These are phyloP conservation scores for Aspergillus asperescens DNA, from an alignment of 495 filamentous ascomycete species.

Conservation along the genomic window DNA sequence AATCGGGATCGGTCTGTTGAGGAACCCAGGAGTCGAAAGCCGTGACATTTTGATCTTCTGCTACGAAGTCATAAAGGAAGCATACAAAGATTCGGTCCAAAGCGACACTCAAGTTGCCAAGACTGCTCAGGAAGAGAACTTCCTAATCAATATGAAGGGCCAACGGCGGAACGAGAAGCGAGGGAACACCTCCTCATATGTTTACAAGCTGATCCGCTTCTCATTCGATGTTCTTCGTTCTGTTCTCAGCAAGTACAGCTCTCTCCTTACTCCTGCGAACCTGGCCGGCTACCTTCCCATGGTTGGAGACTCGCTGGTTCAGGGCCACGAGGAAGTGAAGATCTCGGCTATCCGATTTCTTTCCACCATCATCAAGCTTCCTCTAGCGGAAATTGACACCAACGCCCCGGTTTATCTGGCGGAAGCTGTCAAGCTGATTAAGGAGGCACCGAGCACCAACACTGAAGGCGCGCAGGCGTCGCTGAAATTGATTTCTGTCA, in stretches of 20 bases:
- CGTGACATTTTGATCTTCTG: conserved; percentile 84
- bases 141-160: conserved; percentile 68
- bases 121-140: conserved; percentile 60
- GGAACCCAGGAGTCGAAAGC: conserved; percentile 68
- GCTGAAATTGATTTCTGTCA: conserved; percentile 77
- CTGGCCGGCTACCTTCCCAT: conserved; percentile 80
- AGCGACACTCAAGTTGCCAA: conserved; percentile 37
- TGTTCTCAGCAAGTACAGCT: conserved; percentile 72
- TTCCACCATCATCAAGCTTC: conserved; percentile 80
- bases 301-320: conserved; percentile 77
- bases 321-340: conserved; percentile 83
- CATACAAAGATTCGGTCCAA: conserved; percentile 53
- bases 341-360: conserved; percentile 75
- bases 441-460: conserved; percentile 68
- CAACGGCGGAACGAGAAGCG: conserved; percentile 60
- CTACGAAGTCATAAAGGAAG: conserved; percentile 85
- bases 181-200: conserved; percentile 65
- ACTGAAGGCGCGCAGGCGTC: conserved; percentile 78
- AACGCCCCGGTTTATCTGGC: conserved; percentile 72
- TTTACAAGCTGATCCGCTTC: conserved; percentile 80
- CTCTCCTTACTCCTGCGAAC: conserved; percentile 70
- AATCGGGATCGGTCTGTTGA: conserved; percentile 73
- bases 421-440: conserved; percentile 75
- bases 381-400: conserved; percentile 62
- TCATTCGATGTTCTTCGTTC: conserved; percentile 78